phyloP scores from a whole-genome alignment of 148 eudicot species.

The Amaranthus hypochondriacus region DNA sequence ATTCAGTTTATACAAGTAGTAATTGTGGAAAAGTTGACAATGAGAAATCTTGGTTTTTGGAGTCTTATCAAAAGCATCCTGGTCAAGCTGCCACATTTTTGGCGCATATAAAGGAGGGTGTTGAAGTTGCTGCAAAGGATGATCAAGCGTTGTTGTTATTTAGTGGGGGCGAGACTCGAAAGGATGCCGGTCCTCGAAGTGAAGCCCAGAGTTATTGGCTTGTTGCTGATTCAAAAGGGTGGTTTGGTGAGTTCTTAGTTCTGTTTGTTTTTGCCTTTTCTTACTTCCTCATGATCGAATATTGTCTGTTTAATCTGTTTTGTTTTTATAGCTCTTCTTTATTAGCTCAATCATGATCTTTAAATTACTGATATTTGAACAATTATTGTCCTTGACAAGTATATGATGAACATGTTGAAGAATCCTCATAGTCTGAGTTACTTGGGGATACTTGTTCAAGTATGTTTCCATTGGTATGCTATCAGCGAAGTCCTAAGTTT shows the following conservation, averaged over 20 bases:
- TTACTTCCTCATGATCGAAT: neutral
- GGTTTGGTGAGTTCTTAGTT: conserved; percentile 74
- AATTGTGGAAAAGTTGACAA: conserved; percentile 74
- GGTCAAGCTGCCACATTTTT: conserved; percentile 94
- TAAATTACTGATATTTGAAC: neutral
- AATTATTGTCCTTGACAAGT: neutral
- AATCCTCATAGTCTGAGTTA: neutral
- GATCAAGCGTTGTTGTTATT: conserved; percentile 71
- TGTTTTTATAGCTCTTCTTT: too few species aligned
- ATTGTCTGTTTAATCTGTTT: neutral
- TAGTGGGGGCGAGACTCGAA: conserved; percentile 97
- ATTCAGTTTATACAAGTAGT: conserved; percentile 91
- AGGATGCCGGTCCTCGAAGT: conserved; percentile 94
- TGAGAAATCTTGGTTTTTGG: conserved; percentile 91
- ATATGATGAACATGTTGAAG: neutral
- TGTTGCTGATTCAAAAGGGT: conserved; percentile 84
- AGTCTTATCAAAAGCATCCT: conserved; percentile 84
- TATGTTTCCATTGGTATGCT: neutral
- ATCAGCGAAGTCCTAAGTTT: neutral
- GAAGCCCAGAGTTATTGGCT: conserved; percentile 99
- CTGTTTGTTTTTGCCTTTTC: conserved; percentile 1
- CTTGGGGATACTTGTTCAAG: neutral
- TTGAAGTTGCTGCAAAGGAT: conserved; percentile 63
- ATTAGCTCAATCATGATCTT: neutral
- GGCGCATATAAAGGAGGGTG: conserved; percentile 72